Conservation (phyloP, 208 protist genomes). For the Blastocrithidia nonstop region DNA sequence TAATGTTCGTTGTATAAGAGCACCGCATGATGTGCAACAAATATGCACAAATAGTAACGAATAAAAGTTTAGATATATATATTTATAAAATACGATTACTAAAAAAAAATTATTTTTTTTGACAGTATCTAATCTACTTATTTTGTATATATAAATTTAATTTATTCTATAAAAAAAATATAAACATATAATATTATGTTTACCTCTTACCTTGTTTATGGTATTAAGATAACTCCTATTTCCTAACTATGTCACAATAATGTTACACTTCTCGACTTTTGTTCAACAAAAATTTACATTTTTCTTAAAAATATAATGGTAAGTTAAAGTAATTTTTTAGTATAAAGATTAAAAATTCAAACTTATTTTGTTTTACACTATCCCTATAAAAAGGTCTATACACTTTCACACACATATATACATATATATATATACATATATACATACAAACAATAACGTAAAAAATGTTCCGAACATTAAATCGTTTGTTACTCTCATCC, state of each 20-base stretch:
- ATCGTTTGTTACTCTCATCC: constrained; percentile 16
- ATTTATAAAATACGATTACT: neutral
- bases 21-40: too few relatives aligned
- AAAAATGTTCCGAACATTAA: constrained; percentile 41
- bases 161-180: too few relatives aligned
- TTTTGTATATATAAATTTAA: neutral
- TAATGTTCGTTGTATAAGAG: too few relatives aligned
- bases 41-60: too few relatives aligned
- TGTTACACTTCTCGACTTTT: too few relatives aligned
- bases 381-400: neutral
- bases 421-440: constrained; percentile 2
- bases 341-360: constrained; percentile 1
- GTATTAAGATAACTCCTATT: too few relatives aligned
- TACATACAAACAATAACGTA: neutral
- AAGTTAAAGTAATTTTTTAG: constrained; percentile 3
- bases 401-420: neutral
- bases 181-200: too few relatives aligned
- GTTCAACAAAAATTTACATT: constrained; percentile 4
- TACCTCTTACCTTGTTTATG: too few relatives aligned
- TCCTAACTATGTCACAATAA: too few relatives aligned
- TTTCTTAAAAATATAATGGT: neutral
- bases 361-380: neutral
- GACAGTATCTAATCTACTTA: neutral
- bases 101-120: constrained; percentile 1
- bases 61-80: neutral